phyloP scores from a whole-genome alignment of 352 stramenopile genomes.

The Globisporangium okanoganense region DNA sequence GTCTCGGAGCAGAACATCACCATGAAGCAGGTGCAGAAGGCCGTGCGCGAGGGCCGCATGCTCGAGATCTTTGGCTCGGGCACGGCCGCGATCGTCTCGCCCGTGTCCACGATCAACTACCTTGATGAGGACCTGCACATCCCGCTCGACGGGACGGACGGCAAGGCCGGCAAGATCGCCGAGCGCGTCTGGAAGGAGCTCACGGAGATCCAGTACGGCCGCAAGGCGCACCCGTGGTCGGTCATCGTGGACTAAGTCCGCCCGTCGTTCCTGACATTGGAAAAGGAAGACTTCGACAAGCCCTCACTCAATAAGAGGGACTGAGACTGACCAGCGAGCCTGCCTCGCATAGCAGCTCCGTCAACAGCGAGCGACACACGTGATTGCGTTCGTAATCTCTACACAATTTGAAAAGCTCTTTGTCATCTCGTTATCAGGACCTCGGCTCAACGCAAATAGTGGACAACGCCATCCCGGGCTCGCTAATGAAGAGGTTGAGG shows the following conservation, averaged over 20 bases:
- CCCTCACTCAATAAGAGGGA: too few species aligned
- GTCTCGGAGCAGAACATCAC: constrained; percentile 93
- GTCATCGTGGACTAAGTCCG: constrained; percentile 29
- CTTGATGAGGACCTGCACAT: constrained; percentile 91
- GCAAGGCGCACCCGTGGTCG: constrained; percentile 34
- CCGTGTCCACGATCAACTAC: constrained; percentile 94
- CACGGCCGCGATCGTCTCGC: constrained; percentile 94
- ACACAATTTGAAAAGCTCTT: too few species aligned
- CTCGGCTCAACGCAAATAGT: too few species aligned
- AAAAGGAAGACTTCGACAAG: too few species aligned
- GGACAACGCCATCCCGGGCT: not conserved
- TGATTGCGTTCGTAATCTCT: too few species aligned
- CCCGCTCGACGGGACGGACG: constrained; percentile 76
- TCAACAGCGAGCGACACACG: too few species aligned
- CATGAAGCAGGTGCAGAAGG: constrained; percentile 94
- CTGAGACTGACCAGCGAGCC: too few species aligned
- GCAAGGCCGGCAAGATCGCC: constrained; percentile 82
- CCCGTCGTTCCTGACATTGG: not conserved
- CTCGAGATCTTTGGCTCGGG: constrained; percentile 96
- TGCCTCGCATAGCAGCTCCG: too few species aligned
- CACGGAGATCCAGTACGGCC: constrained; percentile 82
- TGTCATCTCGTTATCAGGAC: too few species aligned
- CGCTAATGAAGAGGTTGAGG: too few species aligned
- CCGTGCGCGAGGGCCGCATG: constrained; percentile 86
- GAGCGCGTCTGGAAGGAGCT: constrained; percentile 89